These are phyloP conservation scores for Phytophthora citricola DNA, from an alignment of 352 stramenopile genomes.

Conservation along the genomic window DNA sequence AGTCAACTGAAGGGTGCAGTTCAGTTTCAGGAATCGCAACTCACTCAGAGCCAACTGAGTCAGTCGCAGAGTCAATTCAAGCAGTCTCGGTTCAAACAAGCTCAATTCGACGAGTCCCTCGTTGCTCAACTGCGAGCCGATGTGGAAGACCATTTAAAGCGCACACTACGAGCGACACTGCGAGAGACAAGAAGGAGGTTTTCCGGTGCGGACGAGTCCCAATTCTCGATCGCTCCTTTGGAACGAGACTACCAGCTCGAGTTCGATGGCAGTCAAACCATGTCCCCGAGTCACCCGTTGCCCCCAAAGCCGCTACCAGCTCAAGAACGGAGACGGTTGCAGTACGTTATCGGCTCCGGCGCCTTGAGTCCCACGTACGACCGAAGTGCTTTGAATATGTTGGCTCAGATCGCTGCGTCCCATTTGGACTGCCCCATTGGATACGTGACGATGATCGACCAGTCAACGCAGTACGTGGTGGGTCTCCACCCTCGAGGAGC, in stretches of 20 bases:
- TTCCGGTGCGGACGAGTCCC: constrained; percentile 31
- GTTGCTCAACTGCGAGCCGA: constrained; percentile 36
- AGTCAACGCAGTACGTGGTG: constrained; percentile 55
- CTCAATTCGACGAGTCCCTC: constrained; percentile 29
- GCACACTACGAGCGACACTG: constrained; percentile 28
- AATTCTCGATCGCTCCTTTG: constrained; percentile 42
- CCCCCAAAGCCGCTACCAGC: constrained; percentile 42
- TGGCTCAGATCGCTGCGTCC: constrained; percentile 54
- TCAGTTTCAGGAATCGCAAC: constrained; percentile 13
- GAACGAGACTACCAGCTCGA: constrained; percentile 59
- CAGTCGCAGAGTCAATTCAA: constrained; percentile 17
- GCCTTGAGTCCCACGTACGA: constrained; percentile 57
- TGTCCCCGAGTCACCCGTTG: constrained; percentile 48
- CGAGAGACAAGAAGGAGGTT: constrained; percentile 26
- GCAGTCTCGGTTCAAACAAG: constrained; percentile 29
- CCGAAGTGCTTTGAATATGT: constrained; percentile 56
- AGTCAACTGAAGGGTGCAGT: constrained; percentile 5
- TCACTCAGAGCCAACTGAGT: constrained; percentile 19
- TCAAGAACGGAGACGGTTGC: constrained; percentile 49
- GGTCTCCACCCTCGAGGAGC: constrained; percentile 38
- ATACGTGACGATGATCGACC: constrained; percentile 69
- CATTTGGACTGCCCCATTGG: constrained; percentile 64
- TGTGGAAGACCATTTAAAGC: constrained; percentile 40
- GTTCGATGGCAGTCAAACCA: constrained; percentile 53
- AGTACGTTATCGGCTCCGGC: constrained; percentile 50